Percentiles rank a stretch among this genome's conserved stretches.
Evolutionary conservation across 257 asterid genomes (phyloP).

Genomic region (Rehmannia glutinosa): DNA sequence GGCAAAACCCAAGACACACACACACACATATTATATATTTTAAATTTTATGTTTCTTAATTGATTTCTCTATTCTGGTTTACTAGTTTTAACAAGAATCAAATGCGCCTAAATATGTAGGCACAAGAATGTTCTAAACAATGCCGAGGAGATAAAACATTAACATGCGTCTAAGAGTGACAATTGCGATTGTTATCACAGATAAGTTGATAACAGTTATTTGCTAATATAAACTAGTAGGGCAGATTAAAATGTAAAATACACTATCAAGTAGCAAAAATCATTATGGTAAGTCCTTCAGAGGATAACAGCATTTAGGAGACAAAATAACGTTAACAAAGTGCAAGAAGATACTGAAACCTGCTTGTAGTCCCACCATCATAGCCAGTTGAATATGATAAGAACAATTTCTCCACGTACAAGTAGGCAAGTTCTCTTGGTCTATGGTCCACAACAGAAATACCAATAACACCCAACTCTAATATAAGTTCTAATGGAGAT

Average conservation of each 20-base stretch:
- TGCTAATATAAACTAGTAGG: background rate
- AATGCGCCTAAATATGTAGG: background rate
- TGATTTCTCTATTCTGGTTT: background rate
- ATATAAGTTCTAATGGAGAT: conserved; percentile 75
- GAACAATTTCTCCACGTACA: conserved; percentile 85
- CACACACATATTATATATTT: too few relatives aligned
- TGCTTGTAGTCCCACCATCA: conserved; percentile 96
- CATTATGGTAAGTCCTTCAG: conserved; percentile 3
- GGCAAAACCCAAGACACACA: too few relatives aligned
- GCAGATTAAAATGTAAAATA: background rate
- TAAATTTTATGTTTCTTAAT: background rate
- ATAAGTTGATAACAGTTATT: background rate
- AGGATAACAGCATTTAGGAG: background rate
- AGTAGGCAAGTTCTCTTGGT: conserved; percentile 89
- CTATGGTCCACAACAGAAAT: conserved; percentile 79
- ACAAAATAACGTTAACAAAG: background rate
- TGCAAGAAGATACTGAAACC: conserved; percentile 38
- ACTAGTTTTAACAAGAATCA: background rate
- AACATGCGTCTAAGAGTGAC: background rate
- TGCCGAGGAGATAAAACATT: background rate
- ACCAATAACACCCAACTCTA: conserved; percentile 88
- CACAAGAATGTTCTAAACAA: conserved; percentile 6
- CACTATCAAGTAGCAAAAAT: background rate
- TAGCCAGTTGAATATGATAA: conserved; percentile 84
- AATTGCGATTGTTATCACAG: background rate